Evolutionary conservation across 2,329 filamentous ascomycete genomes (phyloP), one percentile per base, ranked within the genome.

Genomic region (Ceratocystis eucalypticola): DNA sequence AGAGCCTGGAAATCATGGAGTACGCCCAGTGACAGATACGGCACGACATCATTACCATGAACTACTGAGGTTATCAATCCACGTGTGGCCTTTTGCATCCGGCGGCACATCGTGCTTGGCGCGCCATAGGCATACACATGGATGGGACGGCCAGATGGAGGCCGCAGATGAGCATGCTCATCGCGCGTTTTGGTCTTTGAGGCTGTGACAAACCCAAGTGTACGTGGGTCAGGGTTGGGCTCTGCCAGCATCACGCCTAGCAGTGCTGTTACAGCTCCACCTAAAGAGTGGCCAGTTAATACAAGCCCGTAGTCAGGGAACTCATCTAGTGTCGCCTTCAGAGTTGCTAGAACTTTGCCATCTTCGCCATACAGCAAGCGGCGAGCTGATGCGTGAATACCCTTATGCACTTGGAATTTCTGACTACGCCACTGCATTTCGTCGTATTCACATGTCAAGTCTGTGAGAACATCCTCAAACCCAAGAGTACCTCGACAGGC

Each of bases 61-160:
- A 91, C 82, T 3, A 88, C 80, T 7, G 84, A 90, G 2, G 88
- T 92, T 68, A 92, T 87, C 6, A 92, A 79, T 1, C 87, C 88
- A 15, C 86, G 80, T 0, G 88, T 91, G 10, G 86, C 85, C 67
- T 82, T 82, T 53, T 88, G 83, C 6, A 92, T 79, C 1, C 85
- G 82, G 0, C 86, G 80, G 0, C 87, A 89, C 81, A 91, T 84
- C 15, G 86, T 87, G 0, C 87, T 83, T 0, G 88, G 88, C 1
- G 88, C 85, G 0, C 88, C 88, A 72, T 91, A 92, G 5, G 88
- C 86, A 72, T 89, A 92, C 12, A 91, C 88, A 70, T 92, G 88
- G 22, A 91, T 87, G 2, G 87, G 85, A 0, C 88, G 82, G 17
- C 85, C 84, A 0, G 85, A 71, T 0, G 88, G 88, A 20, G 77